phyloP scores from a whole-genome alignment of 306 rosid genomes.

The Cajanus cajan region DNA sequence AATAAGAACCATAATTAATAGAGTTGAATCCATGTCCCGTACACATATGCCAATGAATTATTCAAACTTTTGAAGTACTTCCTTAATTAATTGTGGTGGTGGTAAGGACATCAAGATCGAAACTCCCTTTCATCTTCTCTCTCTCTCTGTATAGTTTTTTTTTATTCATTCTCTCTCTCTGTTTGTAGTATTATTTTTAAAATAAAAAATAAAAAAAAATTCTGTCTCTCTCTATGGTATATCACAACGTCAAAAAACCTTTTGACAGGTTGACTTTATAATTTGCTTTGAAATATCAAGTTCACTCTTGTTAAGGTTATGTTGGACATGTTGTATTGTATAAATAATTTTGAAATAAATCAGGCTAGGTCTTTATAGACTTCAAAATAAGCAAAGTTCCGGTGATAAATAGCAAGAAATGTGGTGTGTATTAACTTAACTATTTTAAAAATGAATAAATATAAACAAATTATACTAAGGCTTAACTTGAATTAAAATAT shows the following conservation, averaged over 20 bases:
- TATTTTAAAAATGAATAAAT: background rate
- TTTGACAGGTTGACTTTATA: background rate
- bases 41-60: background rate
- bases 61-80: background rate
- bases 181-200: no score
- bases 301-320: background rate
- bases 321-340: background rate
- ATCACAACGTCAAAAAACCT: background rate
- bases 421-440: background rate
- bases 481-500: background rate
- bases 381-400: background rate
- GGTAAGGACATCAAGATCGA: background rate
- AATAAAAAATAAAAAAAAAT: no score
- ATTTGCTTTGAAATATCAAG: constrained; percentile 10
- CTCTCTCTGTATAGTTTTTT: background rate
- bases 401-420: background rate
- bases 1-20: background rate
- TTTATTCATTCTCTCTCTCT: no score
- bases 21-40: constrained; percentile 5
- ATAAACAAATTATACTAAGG: background rate
- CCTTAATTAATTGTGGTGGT: background rate
- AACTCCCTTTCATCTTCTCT: background rate
- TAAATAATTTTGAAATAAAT: background rate
- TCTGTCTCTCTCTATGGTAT: no score
- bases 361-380: background rate